Conservation (phyloP, 1,284 basidiomycete genomes). For the Cryptococcus jaspeensis region DNA sequence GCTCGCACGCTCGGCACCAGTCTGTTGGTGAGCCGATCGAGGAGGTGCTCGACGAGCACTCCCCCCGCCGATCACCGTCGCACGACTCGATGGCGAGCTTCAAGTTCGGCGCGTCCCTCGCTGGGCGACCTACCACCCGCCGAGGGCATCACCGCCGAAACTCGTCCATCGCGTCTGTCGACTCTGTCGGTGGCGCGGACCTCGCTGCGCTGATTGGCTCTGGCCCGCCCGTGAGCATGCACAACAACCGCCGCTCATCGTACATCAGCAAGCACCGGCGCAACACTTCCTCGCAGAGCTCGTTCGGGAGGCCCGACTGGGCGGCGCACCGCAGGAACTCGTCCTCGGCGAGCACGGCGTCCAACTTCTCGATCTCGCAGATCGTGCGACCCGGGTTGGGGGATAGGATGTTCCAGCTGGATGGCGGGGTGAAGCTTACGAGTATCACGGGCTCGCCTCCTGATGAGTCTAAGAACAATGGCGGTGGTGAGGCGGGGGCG, state of each 20-base stretch:
- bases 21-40: conserved; percentile 8
- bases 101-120: background rate
- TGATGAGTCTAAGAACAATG: conserved; percentile 33
- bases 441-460: conserved; percentile 69
- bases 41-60: conserved; percentile 5
- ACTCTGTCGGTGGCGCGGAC: conserved; percentile 47
- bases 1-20: conserved; percentile 4
- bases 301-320: conserved; percentile 63
- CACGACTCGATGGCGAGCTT: conserved; percentile 5
- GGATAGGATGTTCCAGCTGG: conserved; percentile 80
- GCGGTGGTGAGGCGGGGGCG: background rate
- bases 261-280: conserved; percentile 47
- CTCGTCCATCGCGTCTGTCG: conserved; percentile 57
- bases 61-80: conserved; percentile 1
- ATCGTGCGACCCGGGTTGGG: conserved; percentile 72
- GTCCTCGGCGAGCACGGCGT: conserved; percentile 65
- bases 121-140: conserved; percentile 17
- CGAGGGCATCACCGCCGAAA: conserved; percentile 30
- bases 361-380: conserved; percentile 61
- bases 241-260: conserved; percentile 56
- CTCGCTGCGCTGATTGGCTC: conserved; percentile 7
- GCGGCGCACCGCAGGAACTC: conserved; percentile 60
- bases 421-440: conserved; percentile 61
- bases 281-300: conserved; percentile 59
- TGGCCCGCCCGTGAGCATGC: conserved; percentile 65